Evolutionary conservation across 768 basidiomycete genomes (phyloP), one percentile per base, ranked within the genome.

Genomic region (Mycena olivaceomarginata): DNA sequence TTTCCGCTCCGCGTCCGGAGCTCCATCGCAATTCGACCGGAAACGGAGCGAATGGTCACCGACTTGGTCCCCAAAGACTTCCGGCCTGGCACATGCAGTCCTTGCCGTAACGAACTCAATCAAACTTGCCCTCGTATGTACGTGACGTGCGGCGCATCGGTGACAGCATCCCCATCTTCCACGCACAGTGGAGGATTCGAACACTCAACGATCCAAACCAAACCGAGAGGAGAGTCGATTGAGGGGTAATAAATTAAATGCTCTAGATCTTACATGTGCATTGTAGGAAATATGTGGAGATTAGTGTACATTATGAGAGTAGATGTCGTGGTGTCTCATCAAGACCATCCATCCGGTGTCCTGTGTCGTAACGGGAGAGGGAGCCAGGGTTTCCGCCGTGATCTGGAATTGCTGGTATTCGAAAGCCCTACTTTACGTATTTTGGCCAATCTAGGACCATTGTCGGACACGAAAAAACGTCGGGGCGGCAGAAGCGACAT

Each of bases 381-480:
- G 79, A 89, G 84, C 87, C 85, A 83, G 67, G 75, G 86, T 67
- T 72, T 77, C 76, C 59, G 80, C 16, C 69, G 80, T 66, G 75
- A 66, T 5, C 78, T 82, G 73, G 84, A 62, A 43, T 70, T 77
- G 22, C 37, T 74, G 22, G 63, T 62, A 65, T 80, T 86, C n/a
- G 84, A 84, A 51, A 89, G 78, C 20, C 89, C 88, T 13, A 88
- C 85, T 79, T 87, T 89, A 69, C 89, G 86, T 81, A 89, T 89
- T 72, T 86, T 88, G 62, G 86, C 86, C n/a, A 90, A 84, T 71
- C 75, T 79, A 59, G 56, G 45, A 68, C 22, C 41, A 68, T 40
- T 45, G 51, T 75, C 67, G 53, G 59, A 56, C 76, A 80, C 62
- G 43, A 60, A 62, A 43, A 43, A 78, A 79, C 41, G 45, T 72